Conservation (phyloP, 441 rosid genomes). For the Geranium incanum region DNA sequence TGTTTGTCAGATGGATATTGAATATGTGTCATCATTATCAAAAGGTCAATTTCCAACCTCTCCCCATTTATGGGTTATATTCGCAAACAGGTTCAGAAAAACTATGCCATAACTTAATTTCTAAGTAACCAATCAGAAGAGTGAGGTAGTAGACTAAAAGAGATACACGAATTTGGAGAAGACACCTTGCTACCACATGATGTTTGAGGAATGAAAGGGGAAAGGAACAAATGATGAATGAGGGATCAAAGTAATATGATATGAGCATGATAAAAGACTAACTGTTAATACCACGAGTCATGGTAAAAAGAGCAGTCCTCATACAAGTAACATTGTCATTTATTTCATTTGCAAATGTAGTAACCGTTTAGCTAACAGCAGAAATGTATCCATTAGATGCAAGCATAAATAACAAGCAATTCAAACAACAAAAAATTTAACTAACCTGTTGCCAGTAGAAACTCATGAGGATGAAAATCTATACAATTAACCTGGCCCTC, state of each 20-base stretch:
- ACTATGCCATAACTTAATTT: neutral
- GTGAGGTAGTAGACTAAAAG: neutral
- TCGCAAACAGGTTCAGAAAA: neutral
- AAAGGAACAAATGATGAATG: neutral
- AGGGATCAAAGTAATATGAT: neutral
- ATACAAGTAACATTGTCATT: neutral
- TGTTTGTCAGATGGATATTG: neutral
- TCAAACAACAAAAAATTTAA: conserved; percentile 13
- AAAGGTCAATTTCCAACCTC: neutral
- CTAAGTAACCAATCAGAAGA: neutral
- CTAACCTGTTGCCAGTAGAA: conserved; percentile 90
- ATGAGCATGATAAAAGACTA: neutral
- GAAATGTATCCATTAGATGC: neutral
- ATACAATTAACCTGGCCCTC: conserved; percentile 91
- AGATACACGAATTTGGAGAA: neutral
- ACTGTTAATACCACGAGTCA: neutral
- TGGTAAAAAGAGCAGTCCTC: neutral
- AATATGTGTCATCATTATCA: neutral
- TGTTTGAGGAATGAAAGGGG: neutral
- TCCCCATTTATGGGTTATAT: neutral
- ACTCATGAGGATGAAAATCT: conserved; percentile 96
- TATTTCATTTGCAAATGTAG: neutral
- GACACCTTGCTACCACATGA: neutral
- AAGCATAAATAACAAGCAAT: neutral
- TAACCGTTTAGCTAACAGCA: neutral